Evolutionary conservation across 164 flowering plant species (phyloP).

Genomic region (Magnolia kwangsiensis): DNA sequence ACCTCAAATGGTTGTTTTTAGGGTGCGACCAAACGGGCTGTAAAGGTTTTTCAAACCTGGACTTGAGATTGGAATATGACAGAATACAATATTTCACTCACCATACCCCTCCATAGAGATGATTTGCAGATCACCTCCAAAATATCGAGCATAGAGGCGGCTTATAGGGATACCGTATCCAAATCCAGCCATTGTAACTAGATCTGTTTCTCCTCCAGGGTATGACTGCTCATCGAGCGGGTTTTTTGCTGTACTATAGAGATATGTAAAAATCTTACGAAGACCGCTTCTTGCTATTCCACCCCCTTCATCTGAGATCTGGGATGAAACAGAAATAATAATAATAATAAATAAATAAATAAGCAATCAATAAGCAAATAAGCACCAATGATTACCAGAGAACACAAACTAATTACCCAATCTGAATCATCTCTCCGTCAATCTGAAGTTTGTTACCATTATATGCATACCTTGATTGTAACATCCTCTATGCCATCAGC

Average conservation of each 20-base stretch:
- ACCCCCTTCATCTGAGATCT: slow-evolving; percentile 99
- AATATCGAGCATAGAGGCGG: slow-evolving; percentile 93
- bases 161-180: slow-evolving; percentile 98
- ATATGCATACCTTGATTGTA: slow-evolving; percentile 71
- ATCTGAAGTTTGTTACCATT: not conserved
- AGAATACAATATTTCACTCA: slow-evolving; percentile 26
- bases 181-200: slow-evolving; percentile 90
- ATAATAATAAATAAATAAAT: not conserved
- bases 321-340: not conserved
- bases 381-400: not conserved
- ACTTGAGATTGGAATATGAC: no score
- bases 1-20: no score
- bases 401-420: not conserved
- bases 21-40: no score
- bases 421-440: not conserved
- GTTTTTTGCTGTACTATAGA: slow-evolving; percentile 89
- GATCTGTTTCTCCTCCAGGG: slow-evolving; percentile 39
- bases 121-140: slow-evolving; percentile 95
- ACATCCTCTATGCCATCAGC: slow-evolving; percentile 98
- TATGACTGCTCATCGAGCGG: slow-evolving; percentile 62
- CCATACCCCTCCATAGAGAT: slow-evolving; percentile 99
- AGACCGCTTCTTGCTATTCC: slow-evolving; percentile 98
- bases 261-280: slow-evolving; percentile 86
- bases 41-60: no score
- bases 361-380: not conserved